These are phyloP conservation scores for Hypoxylon cercidicola DNA, from an alignment of 495 filamentous ascomycete species.

Conservation along the genomic window DNA sequence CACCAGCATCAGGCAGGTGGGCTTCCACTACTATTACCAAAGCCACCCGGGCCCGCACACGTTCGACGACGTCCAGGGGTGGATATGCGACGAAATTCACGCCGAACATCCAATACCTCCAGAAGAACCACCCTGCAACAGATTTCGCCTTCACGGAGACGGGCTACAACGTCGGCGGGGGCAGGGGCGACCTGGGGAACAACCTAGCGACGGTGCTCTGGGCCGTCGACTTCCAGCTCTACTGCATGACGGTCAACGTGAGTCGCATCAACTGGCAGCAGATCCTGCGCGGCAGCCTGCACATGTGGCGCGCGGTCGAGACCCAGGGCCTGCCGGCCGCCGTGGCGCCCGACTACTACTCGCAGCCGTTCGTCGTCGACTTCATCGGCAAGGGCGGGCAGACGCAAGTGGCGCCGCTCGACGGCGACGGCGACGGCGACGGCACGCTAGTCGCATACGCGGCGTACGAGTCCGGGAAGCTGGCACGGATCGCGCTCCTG, in stretches of 20 bases:
- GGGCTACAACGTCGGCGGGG: conserved; percentile 17
- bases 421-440: conserved; percentile 9
- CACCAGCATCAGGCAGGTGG: conserved; percentile 16
- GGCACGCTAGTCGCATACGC: conserved; percentile 12
- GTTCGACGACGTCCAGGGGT: conserved; percentile 1
- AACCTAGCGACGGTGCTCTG: conserved; percentile 30
- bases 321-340: background rate
- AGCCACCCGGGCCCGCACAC: conserved; percentile 7
- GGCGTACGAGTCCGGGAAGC: conserved; percentile 21
- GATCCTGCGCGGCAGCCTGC: conserved; percentile 11
- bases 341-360: conserved; percentile 25
- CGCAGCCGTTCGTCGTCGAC: conserved; percentile 30
- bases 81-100: conserved; percentile 10
- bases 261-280: conserved; percentile 26
- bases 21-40: conserved; percentile 29
- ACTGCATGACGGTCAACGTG: conserved; percentile 20
- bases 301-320: conserved; percentile 16
- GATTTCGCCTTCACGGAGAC: conserved; percentile 17
- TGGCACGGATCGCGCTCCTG: conserved; percentile 8
- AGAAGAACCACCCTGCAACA: conserved; percentile 2
- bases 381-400: conserved; percentile 30
- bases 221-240: conserved; percentile 31
- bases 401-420: conserved; percentile 22
- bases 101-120: conserved; percentile 20
- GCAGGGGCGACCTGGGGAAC: background rate